These are phyloP conservation scores for Beta corolliflora DNA, from an alignment of 179 eudicot species.

Conservation along the genomic window DNA sequence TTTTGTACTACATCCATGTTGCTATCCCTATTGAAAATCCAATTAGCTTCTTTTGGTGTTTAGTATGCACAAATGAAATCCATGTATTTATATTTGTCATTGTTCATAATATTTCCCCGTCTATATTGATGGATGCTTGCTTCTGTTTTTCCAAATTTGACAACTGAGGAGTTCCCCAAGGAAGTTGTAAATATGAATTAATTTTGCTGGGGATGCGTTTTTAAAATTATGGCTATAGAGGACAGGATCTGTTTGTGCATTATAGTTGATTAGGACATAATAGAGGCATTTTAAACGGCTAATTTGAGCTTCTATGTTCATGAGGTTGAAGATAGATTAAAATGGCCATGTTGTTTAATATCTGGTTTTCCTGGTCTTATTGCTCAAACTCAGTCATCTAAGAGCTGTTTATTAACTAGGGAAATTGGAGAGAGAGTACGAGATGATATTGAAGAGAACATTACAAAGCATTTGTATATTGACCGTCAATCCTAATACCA, in stretches of 20 bases:
- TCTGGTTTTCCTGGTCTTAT: neutral
- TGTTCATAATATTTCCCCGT: neutral
- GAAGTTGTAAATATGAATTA: neutral
- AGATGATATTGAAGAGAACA: slow-evolving; percentile 87
- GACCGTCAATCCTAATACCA: slow-evolving; percentile 83
- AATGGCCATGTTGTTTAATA: too few species aligned
- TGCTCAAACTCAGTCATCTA: neutral
- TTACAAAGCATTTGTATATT: slow-evolving; percentile 89
- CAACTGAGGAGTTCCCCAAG: neutral
- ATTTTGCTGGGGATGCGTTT: neutral
- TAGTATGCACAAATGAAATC: neutral
- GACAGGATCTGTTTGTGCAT: neutral
- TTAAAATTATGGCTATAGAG: neutral
- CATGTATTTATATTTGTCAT: neutral
- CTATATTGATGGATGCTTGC: neutral
- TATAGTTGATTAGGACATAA: neutral
- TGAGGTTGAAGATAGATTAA: neutral
- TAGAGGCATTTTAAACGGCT: too few species aligned
- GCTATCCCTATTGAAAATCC: neutral
- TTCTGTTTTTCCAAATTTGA: neutral
- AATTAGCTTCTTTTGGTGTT: neutral
- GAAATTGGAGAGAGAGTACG: slow-evolving; percentile 77
- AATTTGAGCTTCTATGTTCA: neutral
- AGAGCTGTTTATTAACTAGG: slow-evolving; percentile 42
- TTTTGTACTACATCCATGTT: neutral